phyloP scores from a whole-genome alignment of 1,139 yeast species.

The Blastobotrys persicus region DNA sequence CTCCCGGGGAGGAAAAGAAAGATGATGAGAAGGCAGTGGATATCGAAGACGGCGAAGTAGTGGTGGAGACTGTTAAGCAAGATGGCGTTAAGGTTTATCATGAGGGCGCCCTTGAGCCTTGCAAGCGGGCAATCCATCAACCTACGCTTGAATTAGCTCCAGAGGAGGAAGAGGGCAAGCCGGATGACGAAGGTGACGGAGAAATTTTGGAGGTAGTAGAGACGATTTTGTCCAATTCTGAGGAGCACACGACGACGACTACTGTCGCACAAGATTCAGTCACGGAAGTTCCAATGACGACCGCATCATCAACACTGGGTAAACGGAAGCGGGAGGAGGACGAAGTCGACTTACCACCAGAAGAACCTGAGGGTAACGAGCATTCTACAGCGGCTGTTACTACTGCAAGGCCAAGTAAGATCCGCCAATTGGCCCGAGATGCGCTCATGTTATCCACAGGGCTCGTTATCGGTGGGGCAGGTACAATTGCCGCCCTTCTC shows the following conservation, averaged over 20 bases:
- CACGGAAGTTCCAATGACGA: no score
- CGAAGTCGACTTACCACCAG: background rate
- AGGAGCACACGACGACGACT: no score
- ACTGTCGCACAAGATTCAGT: no score
- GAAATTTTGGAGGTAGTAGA: background rate
- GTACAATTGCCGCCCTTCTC: conserved; percentile 28
- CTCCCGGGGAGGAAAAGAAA: conserved; percentile 11
- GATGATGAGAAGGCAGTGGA: conserved; percentile 8
- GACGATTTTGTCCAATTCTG: background rate
- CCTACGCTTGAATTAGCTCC: background rate
- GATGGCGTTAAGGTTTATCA: conserved; percentile 10
- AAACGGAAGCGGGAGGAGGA: conserved; percentile 13
- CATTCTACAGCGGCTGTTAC: background rate
- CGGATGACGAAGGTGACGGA: conserved; percentile 1
- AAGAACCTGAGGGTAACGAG: background rate
- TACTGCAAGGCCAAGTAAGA: conserved; percentile 9
- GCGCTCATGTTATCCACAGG: conserved; percentile 20
- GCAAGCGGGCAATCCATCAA: background rate
- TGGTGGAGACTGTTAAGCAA: conserved; percentile 12
- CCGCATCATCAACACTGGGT: no score
- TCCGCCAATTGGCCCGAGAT: conserved; percentile 11
- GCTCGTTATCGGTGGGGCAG: conserved; percentile 27
- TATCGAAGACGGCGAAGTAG: conserved; percentile 11
- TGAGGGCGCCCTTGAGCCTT: conserved; percentile 2
- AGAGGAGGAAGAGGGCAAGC: background rate